Evolutionary conservation across 2,329 filamentous ascomycete genomes (phyloP).

Genomic region (Ceratocystis lukuohia): DNA sequence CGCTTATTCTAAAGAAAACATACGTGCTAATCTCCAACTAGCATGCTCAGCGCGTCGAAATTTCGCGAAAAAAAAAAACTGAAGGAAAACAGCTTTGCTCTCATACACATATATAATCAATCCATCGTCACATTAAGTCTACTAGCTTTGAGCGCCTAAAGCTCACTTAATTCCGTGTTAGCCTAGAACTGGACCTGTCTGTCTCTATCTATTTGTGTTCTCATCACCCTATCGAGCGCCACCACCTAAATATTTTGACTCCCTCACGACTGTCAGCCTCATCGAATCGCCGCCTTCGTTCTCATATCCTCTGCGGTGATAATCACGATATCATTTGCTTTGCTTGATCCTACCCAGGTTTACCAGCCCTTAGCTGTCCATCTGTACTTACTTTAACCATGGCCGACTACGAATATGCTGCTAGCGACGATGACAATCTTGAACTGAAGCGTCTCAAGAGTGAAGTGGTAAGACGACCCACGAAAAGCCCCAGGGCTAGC

Average conservation of each 20-base stretch:
- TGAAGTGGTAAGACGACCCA: slow-evolving; percentile 52
- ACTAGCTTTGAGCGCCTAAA: neutral
- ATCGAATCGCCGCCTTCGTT: neutral
- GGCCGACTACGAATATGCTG: slow-evolving; percentile 15
- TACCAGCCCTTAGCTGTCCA: neutral
- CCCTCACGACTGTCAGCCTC: too few relatives aligned
- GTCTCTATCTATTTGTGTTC: neutral
- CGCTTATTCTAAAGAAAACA: neutral
- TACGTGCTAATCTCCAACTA: neutral
- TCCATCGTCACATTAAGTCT: neutral
- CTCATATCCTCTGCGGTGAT: neutral
- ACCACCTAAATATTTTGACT: too few relatives aligned
- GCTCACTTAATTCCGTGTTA: too few relatives aligned
- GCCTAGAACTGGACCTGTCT: too few relatives aligned
- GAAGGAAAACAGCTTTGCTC: too few relatives aligned
- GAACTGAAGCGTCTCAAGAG: slow-evolving; percentile 67
- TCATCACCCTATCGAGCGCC: too few relatives aligned
- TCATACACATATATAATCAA: neutral
- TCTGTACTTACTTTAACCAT: neutral
- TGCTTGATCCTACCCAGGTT: neutral
- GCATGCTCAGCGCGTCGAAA: slow-evolving; percentile 3
- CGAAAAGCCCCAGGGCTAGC: neutral
- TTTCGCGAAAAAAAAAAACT: slow-evolving; percentile 8
- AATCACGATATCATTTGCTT: too few relatives aligned
- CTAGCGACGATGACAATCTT: slow-evolving; percentile 59